Evolutionary conservation across 371 early-diverging fungal species (phyloP), one percentile per base, ranked within the genome.

Genomic region (Actinomucor elegans): DNA sequence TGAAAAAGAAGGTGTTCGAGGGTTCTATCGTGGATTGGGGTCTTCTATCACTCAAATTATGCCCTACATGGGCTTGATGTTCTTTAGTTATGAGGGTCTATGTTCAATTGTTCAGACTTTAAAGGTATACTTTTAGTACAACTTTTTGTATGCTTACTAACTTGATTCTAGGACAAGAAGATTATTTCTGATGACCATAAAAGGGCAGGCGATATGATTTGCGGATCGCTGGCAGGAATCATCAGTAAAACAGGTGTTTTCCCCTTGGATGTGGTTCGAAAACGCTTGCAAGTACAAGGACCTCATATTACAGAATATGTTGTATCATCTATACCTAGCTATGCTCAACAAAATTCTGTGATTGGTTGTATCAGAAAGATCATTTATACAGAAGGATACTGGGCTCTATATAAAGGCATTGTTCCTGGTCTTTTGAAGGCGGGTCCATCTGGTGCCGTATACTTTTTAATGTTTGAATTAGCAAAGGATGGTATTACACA

Each of bases 1-100:
- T 27, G 53, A 55, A 8, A 62, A 72, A 17, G 95, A 96, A 47
- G 94, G 96, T 0, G 27, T 89, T 1, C 46, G 54, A 1, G 96
- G 97, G 9, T 90, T 92, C 43, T 96, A 96, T 59, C 77, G 87
- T 20, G 97, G 97, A 1, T 61, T 94, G 29, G 67, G 79, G 32
- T 87, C 97, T 9, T 78, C 92, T 3, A 68, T 91, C 15, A 60
- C 86, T 29, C 92, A 94, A 67, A 91, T 96, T 26, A 79, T 92
- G 64, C 97, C 97, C 4, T 91, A 93, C 46, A 95, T 94, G 92
- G 94, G 95, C 5, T 61, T 88, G 1, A 81, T 86, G 71, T 92
- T 92, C 64, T 79, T 80, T 35, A 80, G 81, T 44, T 90, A 89
- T 70, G 88, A 89, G 35, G 57, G 65, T 1, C 54, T 84, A 48